A percentile compares a stretch with the other conserved stretches of the same genome.
Conservation (phyloP, 345 rosid genomes). For the Turnera subulata region DNA sequence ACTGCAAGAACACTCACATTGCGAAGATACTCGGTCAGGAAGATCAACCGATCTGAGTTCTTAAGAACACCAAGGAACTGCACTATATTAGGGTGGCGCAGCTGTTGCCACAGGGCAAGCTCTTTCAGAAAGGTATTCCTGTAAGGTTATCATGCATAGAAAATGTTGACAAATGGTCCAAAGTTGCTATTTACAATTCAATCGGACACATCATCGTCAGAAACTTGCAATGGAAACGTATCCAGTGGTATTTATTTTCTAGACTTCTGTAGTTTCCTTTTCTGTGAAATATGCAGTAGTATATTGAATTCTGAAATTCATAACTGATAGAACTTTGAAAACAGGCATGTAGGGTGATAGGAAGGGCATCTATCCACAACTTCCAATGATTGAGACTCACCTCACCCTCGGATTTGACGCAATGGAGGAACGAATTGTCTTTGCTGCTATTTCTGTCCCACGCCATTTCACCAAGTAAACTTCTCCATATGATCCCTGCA, state of each 20-base stretch:
- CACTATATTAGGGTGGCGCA: conserved; percentile 68
- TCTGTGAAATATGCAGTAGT: too few relatives aligned
- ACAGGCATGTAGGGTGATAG: neutral
- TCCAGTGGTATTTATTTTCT: too few relatives aligned
- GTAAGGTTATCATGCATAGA: conserved; percentile 7
- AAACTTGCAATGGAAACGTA: too few relatives aligned
- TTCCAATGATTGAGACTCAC: conserved; percentile 31
- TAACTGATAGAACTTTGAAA: neutral
- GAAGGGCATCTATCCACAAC: neutral
- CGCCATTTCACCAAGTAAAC: conserved; percentile 63
- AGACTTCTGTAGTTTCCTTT: too few relatives aligned
- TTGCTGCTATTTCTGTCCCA: conserved; percentile 63
- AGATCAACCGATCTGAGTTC: conserved; percentile 50
- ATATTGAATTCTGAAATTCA: neutral
- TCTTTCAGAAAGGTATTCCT: conserved; percentile 51
- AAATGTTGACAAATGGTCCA: neutral
- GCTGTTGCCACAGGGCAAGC: conserved; percentile 56
- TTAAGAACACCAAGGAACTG: conserved; percentile 68
- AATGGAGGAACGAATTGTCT: conserved; percentile 60
- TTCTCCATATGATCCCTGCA: conserved; percentile 61
- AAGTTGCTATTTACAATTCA: too few relatives aligned
- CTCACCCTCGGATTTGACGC: conserved; percentile 58
- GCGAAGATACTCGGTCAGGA: conserved; percentile 58
- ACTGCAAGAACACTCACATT: conserved; percentile 35
- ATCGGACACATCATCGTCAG: too few relatives aligned